Conservation (phyloP, 1,284 basidiomycete species). For the Cerrena zonata region DNA sequence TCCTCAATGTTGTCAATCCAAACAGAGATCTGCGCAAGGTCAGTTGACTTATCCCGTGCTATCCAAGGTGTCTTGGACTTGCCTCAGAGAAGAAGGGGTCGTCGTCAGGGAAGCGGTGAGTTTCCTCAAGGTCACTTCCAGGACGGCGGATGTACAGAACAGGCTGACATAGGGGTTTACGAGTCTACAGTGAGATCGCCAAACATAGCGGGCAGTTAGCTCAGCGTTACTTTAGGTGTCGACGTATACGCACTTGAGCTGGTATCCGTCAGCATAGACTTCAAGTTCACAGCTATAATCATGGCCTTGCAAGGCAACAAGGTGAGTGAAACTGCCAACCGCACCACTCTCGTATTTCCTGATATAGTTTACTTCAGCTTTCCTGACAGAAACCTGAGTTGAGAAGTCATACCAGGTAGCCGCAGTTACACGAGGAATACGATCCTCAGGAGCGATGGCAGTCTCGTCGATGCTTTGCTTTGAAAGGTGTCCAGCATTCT, state of each 20-base stretch:
- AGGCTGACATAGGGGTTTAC: constrained; percentile 86
- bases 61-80: constrained; percentile 3
- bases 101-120: constrained; percentile 73
- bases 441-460: constrained; percentile 71
- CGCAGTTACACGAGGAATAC: constrained; percentile 75
- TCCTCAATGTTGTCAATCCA: constrained; percentile 80
- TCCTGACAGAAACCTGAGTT: background rate
- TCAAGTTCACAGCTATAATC: constrained; percentile 92
- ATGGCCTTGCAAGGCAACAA: constrained; percentile 82
- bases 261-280: constrained; percentile 85
- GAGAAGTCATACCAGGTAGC: constrained; percentile 58
- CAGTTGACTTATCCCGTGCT: background rate
- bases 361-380: constrained; percentile 7
- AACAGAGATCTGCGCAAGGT: constrained; percentile 53
- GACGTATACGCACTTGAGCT: constrained; percentile 57
- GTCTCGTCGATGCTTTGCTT: constrained; percentile 79
- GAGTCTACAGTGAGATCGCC: constrained; percentile 44
- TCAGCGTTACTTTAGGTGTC: too few species aligned
- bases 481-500: constrained; percentile 80
- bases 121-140: constrained; percentile 79
- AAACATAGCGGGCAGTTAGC: too few species aligned
- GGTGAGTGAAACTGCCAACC: constrained; percentile 83
- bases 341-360: constrained; percentile 93
- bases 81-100: constrained; percentile 88
- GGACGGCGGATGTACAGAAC: constrained; percentile 80